Base-by-base conservation (phyloP, 768 basidiomycete species). In the Suillus lakei region DNA sequence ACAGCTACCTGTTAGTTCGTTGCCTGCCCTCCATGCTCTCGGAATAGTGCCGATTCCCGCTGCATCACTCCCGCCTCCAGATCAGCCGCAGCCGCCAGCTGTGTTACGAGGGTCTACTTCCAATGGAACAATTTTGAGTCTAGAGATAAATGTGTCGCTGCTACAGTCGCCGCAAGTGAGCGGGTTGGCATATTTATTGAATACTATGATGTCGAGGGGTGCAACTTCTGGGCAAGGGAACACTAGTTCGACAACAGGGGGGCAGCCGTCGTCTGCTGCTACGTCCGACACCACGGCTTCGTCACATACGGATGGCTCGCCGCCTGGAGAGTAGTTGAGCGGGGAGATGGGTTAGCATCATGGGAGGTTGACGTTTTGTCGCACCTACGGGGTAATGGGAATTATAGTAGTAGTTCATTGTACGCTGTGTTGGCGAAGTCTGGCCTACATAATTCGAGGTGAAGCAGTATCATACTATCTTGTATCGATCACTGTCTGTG, bases 91-190 rank as follows among this genome's bases (percentile, higher is more conserved):
- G 69, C 90, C 91, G 0, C 83, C 89, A n/a, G 92, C 91, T n/a
- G 85, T 94, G 18, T 80, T 93, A 59, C 85, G 88, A 44, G 88
- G 91, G 34, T 88, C 90, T 1, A 87, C 88, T 3, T 84, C 87
- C 8, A 88, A 91, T 70, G 91, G 91, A 15, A 84, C 85, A 23
- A 87, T 90, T 82, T 76, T 93, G 64, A 90, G 84, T 72, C 78
- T 95, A 62, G 92, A 94, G 67, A 91, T 95, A 72, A 93, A 93
- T 66, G 86, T 93, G 34, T 87, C 88, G 18, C 76, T 89, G 23
- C 80, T 95, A 62, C 89, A 92, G 74, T 82, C 87, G 21, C 80
- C 85, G n/a, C 92, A 94, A 71, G 89, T 91, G 87, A 91, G 84
- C 72, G 91, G 91, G 16, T 70, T 93, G 68, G 90, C 90, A 23